phyloP scores from a whole-genome alignment of 1,284 basidiomycete species.

The Psilocybe mexicana region DNA sequence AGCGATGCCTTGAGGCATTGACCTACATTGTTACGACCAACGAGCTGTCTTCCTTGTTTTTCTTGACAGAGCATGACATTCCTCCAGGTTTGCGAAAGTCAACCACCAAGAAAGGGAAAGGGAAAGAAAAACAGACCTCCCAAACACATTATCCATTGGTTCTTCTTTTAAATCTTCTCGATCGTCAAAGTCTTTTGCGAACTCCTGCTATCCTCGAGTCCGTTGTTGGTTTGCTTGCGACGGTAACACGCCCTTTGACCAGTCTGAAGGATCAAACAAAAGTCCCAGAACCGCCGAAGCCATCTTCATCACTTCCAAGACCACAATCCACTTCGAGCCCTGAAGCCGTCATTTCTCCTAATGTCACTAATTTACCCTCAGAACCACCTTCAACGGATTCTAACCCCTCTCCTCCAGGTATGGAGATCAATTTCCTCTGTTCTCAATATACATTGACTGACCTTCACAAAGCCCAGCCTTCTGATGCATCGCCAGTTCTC shows the following conservation, averaged over 20 bases:
- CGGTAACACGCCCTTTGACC: slow-evolving; percentile 80
- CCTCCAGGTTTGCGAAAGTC: slow-evolving; percentile 71
- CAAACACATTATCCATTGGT: slow-evolving; percentile 91
- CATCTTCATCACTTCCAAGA: slow-evolving; percentile 2
- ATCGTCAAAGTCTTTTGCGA: slow-evolving; percentile 80
- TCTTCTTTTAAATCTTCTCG: slow-evolving; percentile 81
- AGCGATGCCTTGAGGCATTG: slow-evolving; percentile 89
- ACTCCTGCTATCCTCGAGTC: slow-evolving; percentile 91
- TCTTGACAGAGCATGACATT: slow-evolving; percentile 92
- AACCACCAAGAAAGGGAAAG: slow-evolving; percentile 84
- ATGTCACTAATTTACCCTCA: not conserved
- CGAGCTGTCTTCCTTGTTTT: slow-evolving; percentile 84
- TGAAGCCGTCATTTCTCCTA: not conserved
- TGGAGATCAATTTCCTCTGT: not conserved
- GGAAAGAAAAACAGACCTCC: slow-evolving; percentile 82
- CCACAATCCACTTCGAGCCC: not conserved
- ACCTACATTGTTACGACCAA: slow-evolving; percentile 85
- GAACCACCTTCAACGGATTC: not conserved
- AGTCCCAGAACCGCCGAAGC: slow-evolving; percentile 20
- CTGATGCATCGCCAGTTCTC: slow-evolving; percentile 11
- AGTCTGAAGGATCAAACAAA: slow-evolving; percentile 57
- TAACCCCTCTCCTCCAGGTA: slow-evolving; percentile 8
- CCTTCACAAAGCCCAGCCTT: slow-evolving; percentile 5
- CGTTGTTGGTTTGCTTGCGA: slow-evolving; percentile 82
- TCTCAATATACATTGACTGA: not conserved